A percentile compares a stretch with the other conserved stretches of the same genome.
Conservation (phyloP, 169 alveolate species). For the Eimeria mitis region DNA sequence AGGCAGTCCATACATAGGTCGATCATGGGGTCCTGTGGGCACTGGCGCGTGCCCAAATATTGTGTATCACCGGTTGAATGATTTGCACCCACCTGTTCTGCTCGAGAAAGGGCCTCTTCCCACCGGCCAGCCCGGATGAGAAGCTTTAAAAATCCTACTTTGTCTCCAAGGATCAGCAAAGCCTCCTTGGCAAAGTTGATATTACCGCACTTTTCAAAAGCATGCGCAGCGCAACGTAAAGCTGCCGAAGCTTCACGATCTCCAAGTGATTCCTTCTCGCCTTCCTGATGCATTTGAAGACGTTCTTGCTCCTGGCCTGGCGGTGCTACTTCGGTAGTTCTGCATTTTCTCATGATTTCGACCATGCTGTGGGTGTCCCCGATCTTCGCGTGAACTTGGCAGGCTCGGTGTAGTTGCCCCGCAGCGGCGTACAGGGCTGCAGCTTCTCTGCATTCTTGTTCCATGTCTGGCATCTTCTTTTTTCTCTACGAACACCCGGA, state of each 20-base stretch:
- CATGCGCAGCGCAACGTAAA: constrained; percentile 19
- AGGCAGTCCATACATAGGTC: too few species aligned
- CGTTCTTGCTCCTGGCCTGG: neutral
- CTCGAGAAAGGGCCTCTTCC: constrained; percentile 57
- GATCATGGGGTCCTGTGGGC: neutral
- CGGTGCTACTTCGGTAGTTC: neutral
- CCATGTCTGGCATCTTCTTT: neutral
- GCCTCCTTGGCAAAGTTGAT: constrained; percentile 66
- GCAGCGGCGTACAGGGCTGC: constrained; percentile 44
- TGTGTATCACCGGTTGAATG: neutral
- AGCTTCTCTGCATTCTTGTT: constrained; percentile 16
- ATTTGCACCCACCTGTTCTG: constrained; percentile 9
- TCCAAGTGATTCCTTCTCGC: neutral
- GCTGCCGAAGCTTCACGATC: constrained; percentile 7
- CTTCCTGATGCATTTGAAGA: neutral
- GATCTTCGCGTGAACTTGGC: neutral
- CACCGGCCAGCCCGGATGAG: constrained; percentile 63
- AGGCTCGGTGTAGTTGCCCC: constrained; percentile 47
- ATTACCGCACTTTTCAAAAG: constrained; percentile 12
- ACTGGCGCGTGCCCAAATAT: neutral
- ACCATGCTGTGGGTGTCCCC: constrained; percentile 39
- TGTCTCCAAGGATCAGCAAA: constrained; percentile 30
- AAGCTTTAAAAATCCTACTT: neutral
- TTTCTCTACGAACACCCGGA: neutral
- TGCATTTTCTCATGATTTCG: constrained; percentile 24